A percentile compares a stretch with the other conserved stretches of the same genome.
These are phyloP conservation scores for Pittosporum tobira DNA, from an alignment of 129 eudicot genomes.

Conservation along the genomic window DNA sequence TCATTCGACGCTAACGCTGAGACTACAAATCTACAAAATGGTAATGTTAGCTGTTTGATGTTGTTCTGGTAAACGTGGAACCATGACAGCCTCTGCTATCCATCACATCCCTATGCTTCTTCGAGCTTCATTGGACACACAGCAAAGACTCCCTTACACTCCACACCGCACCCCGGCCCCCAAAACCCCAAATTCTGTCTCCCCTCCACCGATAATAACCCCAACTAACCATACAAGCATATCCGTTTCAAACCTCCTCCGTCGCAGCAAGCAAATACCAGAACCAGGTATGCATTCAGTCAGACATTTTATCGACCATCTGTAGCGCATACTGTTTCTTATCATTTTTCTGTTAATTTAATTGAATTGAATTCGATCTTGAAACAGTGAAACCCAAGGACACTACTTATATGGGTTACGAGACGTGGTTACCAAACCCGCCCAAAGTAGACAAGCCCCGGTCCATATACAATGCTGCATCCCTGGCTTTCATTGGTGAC, in stretches of 20 bases:
- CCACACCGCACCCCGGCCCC: conserved; percentile 68
- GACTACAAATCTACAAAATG: too few relatives aligned
- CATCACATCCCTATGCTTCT: conserved; percentile 4
- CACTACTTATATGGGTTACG: conserved; percentile 62
- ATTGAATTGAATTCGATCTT: neutral
- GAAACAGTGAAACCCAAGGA: conserved; percentile 32
- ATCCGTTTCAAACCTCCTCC: conserved; percentile 53
- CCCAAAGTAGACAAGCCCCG: conserved; percentile 95
- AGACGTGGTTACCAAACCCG: conserved; percentile 78
- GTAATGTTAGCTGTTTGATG: neutral
- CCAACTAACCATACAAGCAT: conserved; percentile 17
- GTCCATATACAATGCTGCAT: conserved; percentile 69
- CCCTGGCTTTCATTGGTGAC: conserved; percentile 88
- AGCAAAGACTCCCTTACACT: conserved; percentile 51
- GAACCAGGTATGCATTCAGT: conserved; percentile 24
- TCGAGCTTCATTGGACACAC: conserved; percentile 66
- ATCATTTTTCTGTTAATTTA: neutral
- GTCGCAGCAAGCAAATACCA: conserved; percentile 29
- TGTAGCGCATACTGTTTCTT: conserved; percentile 4
- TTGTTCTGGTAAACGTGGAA: neutral
- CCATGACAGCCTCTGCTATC: conserved; percentile 3
- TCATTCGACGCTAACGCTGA: too few relatives aligned
- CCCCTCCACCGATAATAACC: conserved; percentile 8
- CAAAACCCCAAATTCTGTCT: conserved; percentile 17
- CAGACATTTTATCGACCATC: conserved; percentile 20